Evolutionary conservation across 2,329 filamentous ascomycete species (phyloP), one percentile per base, ranked within the genome.

Genomic region (Aspergillus terreus): DNA sequence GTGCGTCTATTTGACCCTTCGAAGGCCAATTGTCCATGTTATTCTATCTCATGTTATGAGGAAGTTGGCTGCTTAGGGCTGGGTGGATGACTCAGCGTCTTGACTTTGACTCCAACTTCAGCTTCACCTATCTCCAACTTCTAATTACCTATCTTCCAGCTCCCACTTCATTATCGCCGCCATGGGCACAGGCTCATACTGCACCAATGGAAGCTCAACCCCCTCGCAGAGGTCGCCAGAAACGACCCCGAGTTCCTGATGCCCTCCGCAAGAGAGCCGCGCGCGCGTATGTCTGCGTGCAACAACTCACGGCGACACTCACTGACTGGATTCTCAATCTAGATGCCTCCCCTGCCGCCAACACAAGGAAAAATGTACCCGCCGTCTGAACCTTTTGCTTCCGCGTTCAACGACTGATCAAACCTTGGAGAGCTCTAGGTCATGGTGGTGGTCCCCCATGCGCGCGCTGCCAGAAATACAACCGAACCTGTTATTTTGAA

Each of bases 311-410:
- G 4, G 21, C 11, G 7, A 17, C 19, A 5, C 17, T n/a, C 17
- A 32, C n/a, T 41, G n/a, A 47, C 7, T 15, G 19, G n/a, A n/a
- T 11, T 4, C 7, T 15, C 14, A 4, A 36, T 15, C 19, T 32
- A 78, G 76, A 50, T 79, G 77, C 57, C 71, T 77, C 56, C 71
- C 71, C 47, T 79, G 76, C 57, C 74, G 76, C 44, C 70, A 75
- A 51, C 68, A 75, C 49, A 79, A 79, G 55, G 77, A 79, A 59
- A 78, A 78, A 61, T 79, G 55, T 58, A 49, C 45, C 14, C 21
- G 3, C 40, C 19, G 27, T 30, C 27, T 30, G 27, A 30, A 30
- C 7, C 3, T 2, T 11, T 30, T 11, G 27, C 25, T 3, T 10
- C 7, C 9, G 2, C 7, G 9, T 30, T 9, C 10, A 11, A 30